These are phyloP conservation scores for Fusarium longipes DNA, from an alignment of 2,329 filamentous ascomycete genomes.

Conservation along the genomic window DNA sequence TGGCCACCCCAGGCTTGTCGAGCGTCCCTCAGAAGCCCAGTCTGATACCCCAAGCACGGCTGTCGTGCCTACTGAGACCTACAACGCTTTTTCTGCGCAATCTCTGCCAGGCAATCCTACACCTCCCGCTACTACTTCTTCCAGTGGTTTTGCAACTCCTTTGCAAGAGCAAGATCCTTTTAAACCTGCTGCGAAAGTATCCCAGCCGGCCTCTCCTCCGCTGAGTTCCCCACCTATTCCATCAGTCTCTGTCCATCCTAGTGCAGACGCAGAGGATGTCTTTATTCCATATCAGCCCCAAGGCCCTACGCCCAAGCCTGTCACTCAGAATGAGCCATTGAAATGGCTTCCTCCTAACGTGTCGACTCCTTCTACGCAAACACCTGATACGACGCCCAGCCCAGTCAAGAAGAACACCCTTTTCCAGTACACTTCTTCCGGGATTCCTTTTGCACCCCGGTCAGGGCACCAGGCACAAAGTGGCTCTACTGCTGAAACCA, in stretches of 20 bases:
- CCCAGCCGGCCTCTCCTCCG: constrained; percentile 39
- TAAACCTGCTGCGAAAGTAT: constrained; percentile 33
- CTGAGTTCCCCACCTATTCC: constrained; percentile 49
- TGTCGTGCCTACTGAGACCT: not conserved
- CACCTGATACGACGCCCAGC: constrained; percentile 50
- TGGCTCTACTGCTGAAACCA: constrained; percentile 1
- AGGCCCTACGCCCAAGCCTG: constrained; percentile 57
- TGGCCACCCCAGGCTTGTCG: not conserved
- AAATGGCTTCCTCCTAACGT: constrained; percentile 65
- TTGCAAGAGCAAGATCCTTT: constrained; percentile 41
- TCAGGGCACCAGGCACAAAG: constrained; percentile 19
- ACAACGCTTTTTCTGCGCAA: constrained; percentile 33
- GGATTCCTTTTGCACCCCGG: constrained; percentile 61
- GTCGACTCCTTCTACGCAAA: constrained; percentile 50
- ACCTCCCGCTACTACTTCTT: constrained; percentile 42
- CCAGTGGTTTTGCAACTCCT: constrained; percentile 44
- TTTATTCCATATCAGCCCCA: constrained; percentile 68
- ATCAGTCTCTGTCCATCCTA: constrained; percentile 45
- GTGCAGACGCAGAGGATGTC: constrained; percentile 49
- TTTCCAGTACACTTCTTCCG: constrained; percentile 54
- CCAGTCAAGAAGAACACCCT: constrained; percentile 52
- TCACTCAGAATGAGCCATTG: constrained; percentile 55
- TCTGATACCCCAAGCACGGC: not conserved
- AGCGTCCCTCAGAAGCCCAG: constrained; percentile 2
- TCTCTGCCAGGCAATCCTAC: constrained; percentile 17